Evolutionary conservation across 441 rosid genomes (phyloP).

Genomic region (Flueggea neowawraea): DNA sequence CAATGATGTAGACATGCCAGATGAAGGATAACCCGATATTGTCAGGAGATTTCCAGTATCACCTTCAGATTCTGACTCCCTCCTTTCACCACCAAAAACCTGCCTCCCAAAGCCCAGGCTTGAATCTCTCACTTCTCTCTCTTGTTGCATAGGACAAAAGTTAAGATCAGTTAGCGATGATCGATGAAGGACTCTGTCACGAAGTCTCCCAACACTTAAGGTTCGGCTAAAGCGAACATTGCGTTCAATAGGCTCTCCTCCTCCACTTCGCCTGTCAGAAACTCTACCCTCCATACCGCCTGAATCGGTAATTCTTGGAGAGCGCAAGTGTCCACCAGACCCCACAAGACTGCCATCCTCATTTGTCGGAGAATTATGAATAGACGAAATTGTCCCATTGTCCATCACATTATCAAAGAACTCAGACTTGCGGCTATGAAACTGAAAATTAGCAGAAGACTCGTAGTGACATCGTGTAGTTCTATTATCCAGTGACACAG

Average conservation of each 20-base stretch:
- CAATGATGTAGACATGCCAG: constrained; percentile 41
- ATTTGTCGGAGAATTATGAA: constrained; percentile 31
- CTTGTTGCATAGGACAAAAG: constrained; percentile 53
- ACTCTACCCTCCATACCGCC: constrained; percentile 43
- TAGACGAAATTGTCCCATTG: constrained; percentile 21
- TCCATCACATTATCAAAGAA: constrained; percentile 18
- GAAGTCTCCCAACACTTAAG: constrained; percentile 96
- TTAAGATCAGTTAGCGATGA: constrained; percentile 65
- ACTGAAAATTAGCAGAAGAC: constrained; percentile 14
- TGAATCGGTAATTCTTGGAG: constrained; percentile 38
- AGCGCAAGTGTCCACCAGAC: constrained; percentile 31
- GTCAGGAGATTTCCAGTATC: constrained; percentile 28
- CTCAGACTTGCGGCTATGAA: constrained; percentile 14
- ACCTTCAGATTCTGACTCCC: constrained; percentile 34
- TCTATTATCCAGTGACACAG: constrained; percentile 14
- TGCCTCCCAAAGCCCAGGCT: constrained; percentile 34
- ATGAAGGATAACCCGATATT: constrained; percentile 41
- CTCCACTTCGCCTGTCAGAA: constrained; percentile 56
- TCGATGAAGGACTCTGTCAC: constrained; percentile 94
- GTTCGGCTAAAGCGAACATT: constrained; percentile 93
- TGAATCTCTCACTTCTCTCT: constrained; percentile 45
- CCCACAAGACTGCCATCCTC: constrained; percentile 27
- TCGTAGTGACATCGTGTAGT: constrained; percentile 15
- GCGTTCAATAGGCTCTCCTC: constrained; percentile 67
- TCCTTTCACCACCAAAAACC: constrained; percentile 27